phyloP scores from a whole-genome alignment of 495 filamentous ascomycete species.

The Halenospora varia region DNA sequence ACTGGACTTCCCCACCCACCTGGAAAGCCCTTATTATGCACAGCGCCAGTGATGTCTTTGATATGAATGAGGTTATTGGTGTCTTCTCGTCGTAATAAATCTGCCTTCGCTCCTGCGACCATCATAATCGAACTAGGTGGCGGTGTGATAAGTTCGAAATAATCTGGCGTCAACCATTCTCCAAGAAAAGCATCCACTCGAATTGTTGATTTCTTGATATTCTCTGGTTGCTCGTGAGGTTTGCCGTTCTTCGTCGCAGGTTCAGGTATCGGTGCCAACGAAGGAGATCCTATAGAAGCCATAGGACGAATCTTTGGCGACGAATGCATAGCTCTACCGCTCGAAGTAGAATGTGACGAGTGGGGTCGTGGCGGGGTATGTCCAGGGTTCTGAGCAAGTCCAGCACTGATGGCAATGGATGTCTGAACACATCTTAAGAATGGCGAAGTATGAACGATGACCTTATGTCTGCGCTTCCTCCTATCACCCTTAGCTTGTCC shows the following conservation, averaged over 20 bases:
- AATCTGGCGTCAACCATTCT: conserved; percentile 91
- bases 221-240: conserved; percentile 8
- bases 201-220: conserved; percentile 52
- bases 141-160: conserved; percentile 87
- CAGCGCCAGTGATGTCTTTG: conserved; percentile 20
- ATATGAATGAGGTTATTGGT: conserved; percentile 45
- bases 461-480: conserved; percentile 58
- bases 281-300: conserved; percentile 14
- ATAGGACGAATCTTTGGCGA: conserved; percentile 17
- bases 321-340: conserved; percentile 8
- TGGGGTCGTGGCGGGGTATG: conserved; percentile 7
- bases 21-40: conserved; percentile 47
- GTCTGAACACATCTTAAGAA: conserved; percentile 93
- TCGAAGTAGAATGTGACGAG: conserved; percentile 2
- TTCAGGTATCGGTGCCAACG: conserved; percentile 15
- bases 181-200: conserved; percentile 90
- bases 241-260: conserved; percentile 13
- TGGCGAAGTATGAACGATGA: conserved; percentile 88
- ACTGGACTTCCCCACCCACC: conserved; percentile 55
- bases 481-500: conserved; percentile 12
- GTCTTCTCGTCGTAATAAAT: conserved; percentile 69
- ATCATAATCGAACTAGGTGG: conserved; percentile 83
- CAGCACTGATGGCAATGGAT: conserved; percentile 82
- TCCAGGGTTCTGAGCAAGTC: conserved; percentile 65
- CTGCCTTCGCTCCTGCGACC: conserved; percentile 81